Percentiles rank a stretch among this genome's conserved stretches.
Evolutionary conservation across 2,329 filamentous ascomycete species (phyloP).

Genomic region (Laburnicola sp.): DNA sequence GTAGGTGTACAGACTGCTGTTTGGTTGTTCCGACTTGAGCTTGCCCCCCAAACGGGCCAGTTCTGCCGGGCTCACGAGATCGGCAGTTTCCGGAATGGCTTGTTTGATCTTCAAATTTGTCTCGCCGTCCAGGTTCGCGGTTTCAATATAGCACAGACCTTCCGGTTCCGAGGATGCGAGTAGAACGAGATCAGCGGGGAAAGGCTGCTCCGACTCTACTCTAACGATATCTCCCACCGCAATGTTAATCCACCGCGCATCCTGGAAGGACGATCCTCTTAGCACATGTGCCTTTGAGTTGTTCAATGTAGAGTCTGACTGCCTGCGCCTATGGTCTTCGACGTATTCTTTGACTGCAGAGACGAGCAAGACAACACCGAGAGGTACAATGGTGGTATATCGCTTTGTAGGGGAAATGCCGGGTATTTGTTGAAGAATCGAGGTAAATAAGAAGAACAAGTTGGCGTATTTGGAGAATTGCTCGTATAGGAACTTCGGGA

Average conservation of each 20-base stretch:
- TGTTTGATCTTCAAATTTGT: slow-evolving; percentile 99
- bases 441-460: slow-evolving; percentile 98
- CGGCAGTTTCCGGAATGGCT: slow-evolving; percentile 86
- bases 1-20: slow-evolving; percentile 97
- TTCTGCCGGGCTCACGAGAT: slow-evolving; percentile 83
- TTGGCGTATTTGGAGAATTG: slow-evolving; percentile 99
- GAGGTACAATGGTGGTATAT: slow-evolving; percentile 95
- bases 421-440: slow-evolving; percentile 90
- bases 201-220: slow-evolving; percentile 92
- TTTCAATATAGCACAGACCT: slow-evolving; percentile 97
- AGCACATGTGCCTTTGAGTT: slow-evolving; percentile 82
- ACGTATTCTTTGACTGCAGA: slow-evolving; percentile 93
- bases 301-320: slow-evolving; percentile 84
- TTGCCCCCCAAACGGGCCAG: slow-evolving; percentile 83
- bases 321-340: slow-evolving; percentile 88
- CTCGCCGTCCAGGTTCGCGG: slow-evolving; percentile 94
- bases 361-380: slow-evolving; percentile 86
- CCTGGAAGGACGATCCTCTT: slow-evolving; percentile 79
- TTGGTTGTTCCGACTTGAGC: slow-evolving; percentile 92
- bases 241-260: slow-evolving; percentile 92
- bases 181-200: slow-evolving; percentile 90
- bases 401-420: slow-evolving; percentile 91
- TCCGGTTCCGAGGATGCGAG: slow-evolving; percentile 95
- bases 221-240: slow-evolving; percentile 89
- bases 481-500: slow-evolving; percentile 96